Evolutionary conservation across 2,329 filamentous ascomycete species (phyloP), one percentile per base, ranked within the genome.

Genomic region (Sporothrix pallida): DNA sequence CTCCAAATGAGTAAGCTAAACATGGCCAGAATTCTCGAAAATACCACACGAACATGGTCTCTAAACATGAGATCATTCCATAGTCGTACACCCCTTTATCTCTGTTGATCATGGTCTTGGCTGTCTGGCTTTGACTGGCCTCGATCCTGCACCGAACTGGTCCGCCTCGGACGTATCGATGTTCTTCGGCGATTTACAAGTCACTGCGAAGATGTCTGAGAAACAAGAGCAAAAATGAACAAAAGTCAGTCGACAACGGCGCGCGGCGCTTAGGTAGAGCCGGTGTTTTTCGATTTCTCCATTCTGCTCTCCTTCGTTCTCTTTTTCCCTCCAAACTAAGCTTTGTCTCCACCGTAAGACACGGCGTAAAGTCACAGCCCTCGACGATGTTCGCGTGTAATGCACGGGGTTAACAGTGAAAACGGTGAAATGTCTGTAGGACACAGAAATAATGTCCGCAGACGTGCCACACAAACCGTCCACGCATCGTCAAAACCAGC

Each of bases 381-480:
- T 17, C 23, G 23, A 60, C 5, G 0, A 20, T 26, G 23, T 60
- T n/a, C 12, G 56, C 37, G 15, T 63, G 17, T 37, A 44, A 44
- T 2, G 23, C 60, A 63, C 31, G 31, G 60, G 37, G 60, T 63
- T 60, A 37, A 60, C 12, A 56, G 20, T 7, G 9, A 12, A 23
- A 3, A 26, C n/a, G 9, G 20, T 26, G 20, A 56, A 60, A 60
- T 6, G 3, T 3, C 56, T 31, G 56, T 44, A 12, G 15, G 4
- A 65, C 60, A 44, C 20, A n/a, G 17, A 20, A 42, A 44, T n/a
- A 67, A 50, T 67, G 44, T 48, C 44, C 63, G 44, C 52, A 56
- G 20, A 12, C 20, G 20, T 9, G 20, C 15, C 52, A 17, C 20
- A 17, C 46, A 48, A 37, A 37, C 31, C 5, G 31, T 37, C 31